Conservation (phyloP, 2,329 filamentous ascomycete species). For the Ophiostoma himal-ulmi region DNA sequence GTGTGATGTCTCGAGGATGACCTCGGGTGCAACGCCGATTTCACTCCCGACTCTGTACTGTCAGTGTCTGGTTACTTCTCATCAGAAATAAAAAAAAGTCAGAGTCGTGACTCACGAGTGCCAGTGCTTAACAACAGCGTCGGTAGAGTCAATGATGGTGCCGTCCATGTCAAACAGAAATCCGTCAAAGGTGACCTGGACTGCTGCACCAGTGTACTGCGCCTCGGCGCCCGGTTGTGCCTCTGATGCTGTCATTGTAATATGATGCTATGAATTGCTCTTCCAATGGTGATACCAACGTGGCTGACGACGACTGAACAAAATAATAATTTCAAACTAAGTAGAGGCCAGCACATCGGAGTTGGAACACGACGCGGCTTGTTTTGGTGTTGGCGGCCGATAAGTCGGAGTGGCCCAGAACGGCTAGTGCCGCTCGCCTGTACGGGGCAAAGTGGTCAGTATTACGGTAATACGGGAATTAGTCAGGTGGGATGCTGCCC, state of each 20-base stretch:
- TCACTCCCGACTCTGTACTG: conserved; percentile 64
- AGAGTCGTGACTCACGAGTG: conserved; percentile 45
- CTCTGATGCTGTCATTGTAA: conserved; percentile 19
- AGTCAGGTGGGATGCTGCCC: conserved; percentile 5
- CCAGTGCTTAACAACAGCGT: conserved; percentile 74
- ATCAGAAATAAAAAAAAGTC: conserved; percentile 12
- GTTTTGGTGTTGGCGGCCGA: not conserved
- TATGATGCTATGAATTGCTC: not conserved
- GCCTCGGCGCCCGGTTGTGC: conserved; percentile 21
- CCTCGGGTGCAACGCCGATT: conserved; percentile 74
- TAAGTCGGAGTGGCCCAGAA: conserved; percentile 23
- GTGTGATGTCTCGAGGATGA: conserved; percentile 86
- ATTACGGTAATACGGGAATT: not conserved
- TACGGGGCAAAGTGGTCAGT: too few species aligned
- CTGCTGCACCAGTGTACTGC: conserved; percentile 37
- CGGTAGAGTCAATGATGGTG: conserved; percentile 76
- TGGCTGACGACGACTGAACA: not conserved
- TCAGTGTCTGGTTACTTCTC: not conserved
- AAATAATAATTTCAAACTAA: not conserved
- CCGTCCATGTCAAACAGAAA: conserved; percentile 74
- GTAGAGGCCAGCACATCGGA: conserved; percentile 1
- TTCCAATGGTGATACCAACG: not conserved
- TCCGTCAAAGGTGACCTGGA: conserved; percentile 47
- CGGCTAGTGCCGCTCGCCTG: conserved; percentile 8
- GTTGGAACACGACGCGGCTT: not conserved